Conservation (phyloP, 805 yeast genomes). For the Jamesozyma jinghongensis region DNA sequence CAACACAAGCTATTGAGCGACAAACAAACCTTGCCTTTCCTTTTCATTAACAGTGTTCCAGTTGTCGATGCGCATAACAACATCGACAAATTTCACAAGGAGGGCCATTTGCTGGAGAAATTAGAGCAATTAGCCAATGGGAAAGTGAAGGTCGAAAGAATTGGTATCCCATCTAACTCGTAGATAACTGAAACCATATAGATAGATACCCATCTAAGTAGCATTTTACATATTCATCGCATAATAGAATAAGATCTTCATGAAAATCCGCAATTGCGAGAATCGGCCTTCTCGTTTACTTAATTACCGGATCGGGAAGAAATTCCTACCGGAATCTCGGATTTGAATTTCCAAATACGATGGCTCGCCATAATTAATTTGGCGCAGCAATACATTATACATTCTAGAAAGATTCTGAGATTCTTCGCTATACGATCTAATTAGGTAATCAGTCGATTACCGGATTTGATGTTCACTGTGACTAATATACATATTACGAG, state of each 20-base stretch:
- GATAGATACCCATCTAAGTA: too few species aligned
- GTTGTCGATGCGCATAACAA: constrained; percentile 8
- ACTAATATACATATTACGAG: too few species aligned
- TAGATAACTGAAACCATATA: constrained; percentile 6
- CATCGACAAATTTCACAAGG: constrained; percentile 11
- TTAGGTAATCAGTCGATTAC: too few species aligned
- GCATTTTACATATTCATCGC: background rate
- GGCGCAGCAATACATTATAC: too few species aligned
- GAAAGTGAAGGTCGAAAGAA: constrained; percentile 15
- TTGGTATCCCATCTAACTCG: constrained; percentile 22
- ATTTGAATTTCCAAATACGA: too few species aligned
- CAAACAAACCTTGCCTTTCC: constrained; percentile 11
- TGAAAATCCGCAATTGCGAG: too few species aligned
- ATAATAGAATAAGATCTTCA: background rate
- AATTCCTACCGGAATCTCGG: too few species aligned
- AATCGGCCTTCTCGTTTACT: background rate
- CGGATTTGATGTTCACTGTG: too few species aligned
- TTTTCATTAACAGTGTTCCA: constrained; percentile 22
- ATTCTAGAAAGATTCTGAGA: too few species aligned
- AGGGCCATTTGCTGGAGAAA: constrained; percentile 12
- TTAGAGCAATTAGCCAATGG: constrained; percentile 15
- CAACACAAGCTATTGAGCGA: constrained; percentile 5
- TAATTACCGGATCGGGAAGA: too few species aligned
- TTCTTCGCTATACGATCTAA: too few species aligned
- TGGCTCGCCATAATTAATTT: too few species aligned